Percentiles rank a stretch among this genome's conserved stretches.
These are phyloP conservation scores for Colletotrichum cuscutae DNA, from an alignment of 2,329 filamentous ascomycete genomes.

Conservation along the genomic window DNA sequence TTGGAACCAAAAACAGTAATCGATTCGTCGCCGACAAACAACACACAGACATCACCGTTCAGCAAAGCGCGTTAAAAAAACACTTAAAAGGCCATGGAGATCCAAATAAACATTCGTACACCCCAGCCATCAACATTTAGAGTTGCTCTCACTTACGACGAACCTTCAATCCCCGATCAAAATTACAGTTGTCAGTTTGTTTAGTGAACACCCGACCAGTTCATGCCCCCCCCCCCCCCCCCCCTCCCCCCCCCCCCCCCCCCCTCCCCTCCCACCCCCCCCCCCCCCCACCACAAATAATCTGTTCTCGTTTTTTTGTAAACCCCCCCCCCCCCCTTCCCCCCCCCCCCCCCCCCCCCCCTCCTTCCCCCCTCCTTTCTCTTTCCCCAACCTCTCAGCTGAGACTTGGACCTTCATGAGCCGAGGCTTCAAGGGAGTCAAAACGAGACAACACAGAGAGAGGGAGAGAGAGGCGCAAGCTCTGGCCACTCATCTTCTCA, in stretches of 20 bases:
- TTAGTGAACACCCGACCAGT: background rate
- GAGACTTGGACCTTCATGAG: background rate
- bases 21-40: background rate
- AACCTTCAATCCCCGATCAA: background rate
- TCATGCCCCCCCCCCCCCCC: background rate
- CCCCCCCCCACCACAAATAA: too few relatives aligned
- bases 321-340: too few relatives aligned
- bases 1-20: background rate
- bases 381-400: too few relatives aligned
- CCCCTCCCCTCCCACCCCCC: too few relatives aligned
- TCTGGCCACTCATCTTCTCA: too few relatives aligned
- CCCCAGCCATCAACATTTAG: background rate
- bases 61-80: too few relatives aligned
- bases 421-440: background rate
- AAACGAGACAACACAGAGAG: too few relatives aligned
- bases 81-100: too few relatives aligned
- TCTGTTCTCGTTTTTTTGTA: too few relatives aligned
- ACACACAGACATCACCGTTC: background rate
- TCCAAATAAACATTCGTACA: background rate
- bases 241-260: too few relatives aligned
- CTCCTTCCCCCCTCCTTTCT: too few relatives aligned
- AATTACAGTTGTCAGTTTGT: background rate
- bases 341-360: background rate
- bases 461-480: too few relatives aligned
- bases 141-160: background rate